These are phyloP conservation scores for Pseudopithomyces maydicus DNA, from an alignment of 2,329 filamentous ascomycete species.

Conservation along the genomic window DNA sequence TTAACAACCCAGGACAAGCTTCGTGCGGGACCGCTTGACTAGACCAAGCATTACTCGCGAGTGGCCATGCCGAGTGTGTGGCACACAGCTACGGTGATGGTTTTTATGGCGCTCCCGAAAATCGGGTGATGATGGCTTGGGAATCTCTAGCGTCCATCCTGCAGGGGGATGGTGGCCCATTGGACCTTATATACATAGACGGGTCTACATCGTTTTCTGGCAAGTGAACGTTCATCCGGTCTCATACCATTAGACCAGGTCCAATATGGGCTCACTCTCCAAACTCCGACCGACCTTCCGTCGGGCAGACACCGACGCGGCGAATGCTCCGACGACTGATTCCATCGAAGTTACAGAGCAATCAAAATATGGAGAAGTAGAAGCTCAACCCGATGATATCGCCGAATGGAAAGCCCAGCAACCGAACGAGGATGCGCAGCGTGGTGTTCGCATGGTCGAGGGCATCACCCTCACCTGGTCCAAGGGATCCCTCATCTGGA, in stretches of 20 bases:
- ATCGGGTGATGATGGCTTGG: neutral
- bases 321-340: neutral
- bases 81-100: neutral
- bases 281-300: neutral
- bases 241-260: neutral
- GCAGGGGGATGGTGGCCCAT: neutral
- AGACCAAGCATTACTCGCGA: neutral
- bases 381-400: neutral
- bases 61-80: neutral
- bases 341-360: neutral
- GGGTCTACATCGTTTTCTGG: neutral
- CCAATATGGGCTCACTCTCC: neutral
- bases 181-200: neutral
- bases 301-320: neutral
- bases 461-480: constrained; percentile 50
- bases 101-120: neutral
- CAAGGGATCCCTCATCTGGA: constrained; percentile 41
- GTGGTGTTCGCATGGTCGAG: constrained; percentile 46
- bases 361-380: neutral
- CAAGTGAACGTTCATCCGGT: neutral
- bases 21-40: neutral
- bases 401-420: constrained; percentile 1
- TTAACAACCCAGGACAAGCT: neutral
- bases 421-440: constrained; percentile 33
- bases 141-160: neutral